Conservation (phyloP, 257 asterid species). For the Solanum pinnatisectum region DNA sequence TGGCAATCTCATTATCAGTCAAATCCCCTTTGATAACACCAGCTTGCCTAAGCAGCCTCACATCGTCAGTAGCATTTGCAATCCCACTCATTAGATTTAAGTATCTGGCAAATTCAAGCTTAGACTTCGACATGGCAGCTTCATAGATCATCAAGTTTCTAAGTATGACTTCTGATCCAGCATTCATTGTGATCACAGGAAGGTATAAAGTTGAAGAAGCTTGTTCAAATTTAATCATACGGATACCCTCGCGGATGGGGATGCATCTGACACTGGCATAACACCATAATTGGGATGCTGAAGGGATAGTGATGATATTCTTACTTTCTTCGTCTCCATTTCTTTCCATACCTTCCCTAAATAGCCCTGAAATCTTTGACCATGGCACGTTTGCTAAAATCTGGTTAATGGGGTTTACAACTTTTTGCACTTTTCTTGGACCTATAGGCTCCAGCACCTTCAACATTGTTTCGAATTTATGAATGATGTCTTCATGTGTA, state of each 20-base stretch:
- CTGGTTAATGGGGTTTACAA: slow-evolving; percentile 8
- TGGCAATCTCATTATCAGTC: slow-evolving; percentile 26
- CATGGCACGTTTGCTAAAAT: slow-evolving; percentile 14
- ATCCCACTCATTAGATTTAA: slow-evolving; percentile 52
- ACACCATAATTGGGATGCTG: slow-evolving; percentile 6
- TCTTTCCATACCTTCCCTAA: slow-evolving; percentile 3
- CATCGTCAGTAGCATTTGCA: slow-evolving; percentile 29
- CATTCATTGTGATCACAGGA: slow-evolving; percentile 27
- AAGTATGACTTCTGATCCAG: slow-evolving; percentile 29
- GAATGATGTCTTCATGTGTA: not conserved
- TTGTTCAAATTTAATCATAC: slow-evolving; percentile 14
- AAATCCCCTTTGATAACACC: slow-evolving; percentile 19
- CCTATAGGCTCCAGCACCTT: slow-evolving; percentile 7
- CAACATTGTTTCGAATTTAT: slow-evolving; percentile 9
- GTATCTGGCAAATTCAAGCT: slow-evolving; percentile 29
- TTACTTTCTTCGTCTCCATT: not conserved
- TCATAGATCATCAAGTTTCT: slow-evolving; percentile 52
- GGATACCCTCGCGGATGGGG: slow-evolving; percentile 9
- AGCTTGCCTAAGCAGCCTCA: slow-evolving; percentile 26
- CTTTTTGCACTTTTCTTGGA: not conserved
- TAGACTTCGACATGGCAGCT: slow-evolving; percentile 21
- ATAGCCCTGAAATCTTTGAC: slow-evolving; percentile 11
- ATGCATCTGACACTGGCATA: slow-evolving; percentile 9
- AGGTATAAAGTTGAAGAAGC: slow-evolving; percentile 15
- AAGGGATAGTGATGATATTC: slow-evolving; percentile 14